Evolutionary conservation across 1,284 basidiomycete genomes (phyloP).

Genomic region (Boletellus dicymbophilus): DNA sequence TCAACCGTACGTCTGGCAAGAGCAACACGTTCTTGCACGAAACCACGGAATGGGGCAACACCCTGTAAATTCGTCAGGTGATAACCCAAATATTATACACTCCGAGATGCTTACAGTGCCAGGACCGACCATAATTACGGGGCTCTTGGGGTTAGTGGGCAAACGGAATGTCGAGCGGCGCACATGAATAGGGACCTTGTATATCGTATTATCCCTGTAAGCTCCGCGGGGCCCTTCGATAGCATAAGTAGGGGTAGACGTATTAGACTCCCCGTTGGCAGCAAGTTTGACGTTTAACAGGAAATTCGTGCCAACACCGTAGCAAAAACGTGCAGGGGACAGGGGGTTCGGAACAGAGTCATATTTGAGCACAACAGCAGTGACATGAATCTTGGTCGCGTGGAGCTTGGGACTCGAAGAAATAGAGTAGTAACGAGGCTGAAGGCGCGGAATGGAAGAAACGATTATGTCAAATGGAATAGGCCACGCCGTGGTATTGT

Average conservation of each 20-base stretch:
- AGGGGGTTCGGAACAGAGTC: slow-evolving; percentile 61
- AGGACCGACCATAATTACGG: slow-evolving; percentile 98
- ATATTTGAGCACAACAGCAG: slow-evolving; percentile 93
- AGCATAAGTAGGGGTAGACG: slow-evolving; percentile 72
- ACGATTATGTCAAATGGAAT: slow-evolving; percentile 98
- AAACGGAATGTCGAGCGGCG: slow-evolving; percentile 95
- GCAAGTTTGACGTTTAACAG: slow-evolving; percentile 88
- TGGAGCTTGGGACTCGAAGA: slow-evolving; percentile 95
- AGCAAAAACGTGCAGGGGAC: slow-evolving; percentile 65
- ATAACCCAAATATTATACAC: background rate
- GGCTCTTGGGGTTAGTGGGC: slow-evolving; percentile 96
- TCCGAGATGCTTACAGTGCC: slow-evolving; percentile 75
- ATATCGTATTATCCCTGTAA: slow-evolving; percentile 71
- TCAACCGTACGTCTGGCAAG: slow-evolving; percentile 92
- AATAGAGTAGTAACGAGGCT: slow-evolving; percentile 98
- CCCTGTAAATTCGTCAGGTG: slow-evolving; percentile 45
- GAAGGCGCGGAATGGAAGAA: slow-evolving; percentile 89
- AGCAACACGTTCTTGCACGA: slow-evolving; percentile 96
- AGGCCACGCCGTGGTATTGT: slow-evolving; percentile 83
- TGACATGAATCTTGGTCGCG: slow-evolving; percentile 90
- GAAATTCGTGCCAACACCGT: slow-evolving; percentile 91
- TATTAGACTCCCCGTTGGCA: slow-evolving; percentile 56
- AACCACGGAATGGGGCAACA: slow-evolving; percentile 98
- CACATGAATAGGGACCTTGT: slow-evolving; percentile 93
- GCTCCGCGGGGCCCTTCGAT: slow-evolving; percentile 89